These are phyloP conservation scores for Suillus hirtellus DNA, from an alignment of 768 basidiomycete species.

Conservation along the genomic window DNA sequence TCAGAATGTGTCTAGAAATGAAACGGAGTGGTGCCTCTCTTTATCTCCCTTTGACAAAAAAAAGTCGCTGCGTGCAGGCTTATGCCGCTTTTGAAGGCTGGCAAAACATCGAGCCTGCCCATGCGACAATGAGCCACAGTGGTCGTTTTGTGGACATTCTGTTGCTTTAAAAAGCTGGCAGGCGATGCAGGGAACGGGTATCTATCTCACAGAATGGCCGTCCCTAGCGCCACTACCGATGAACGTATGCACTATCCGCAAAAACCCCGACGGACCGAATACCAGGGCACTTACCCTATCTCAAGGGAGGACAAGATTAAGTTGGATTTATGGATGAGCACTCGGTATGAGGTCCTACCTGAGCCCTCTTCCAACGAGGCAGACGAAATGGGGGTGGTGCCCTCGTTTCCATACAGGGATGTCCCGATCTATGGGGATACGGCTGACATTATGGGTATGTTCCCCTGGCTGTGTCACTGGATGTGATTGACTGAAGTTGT, in stretches of 20 bases:
- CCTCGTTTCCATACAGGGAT: constrained; percentile 31
- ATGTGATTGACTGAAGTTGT: not conserved
- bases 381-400: constrained; percentile 34
- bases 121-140: constrained; percentile 2
- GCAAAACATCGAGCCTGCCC: not conserved
- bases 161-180: not conserved
- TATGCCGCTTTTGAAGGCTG: not conserved
- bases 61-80: too few relatives aligned
- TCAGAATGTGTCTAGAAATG: not conserved
- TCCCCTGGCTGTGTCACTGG: not conserved
- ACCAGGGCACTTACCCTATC: constrained; percentile 3
- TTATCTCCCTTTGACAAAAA: not conserved
- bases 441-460: constrained; percentile 45
- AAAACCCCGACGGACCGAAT: not conserved
- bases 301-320: constrained; percentile 3
- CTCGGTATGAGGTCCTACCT: not conserved
- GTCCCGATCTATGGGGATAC: constrained; percentile 38
- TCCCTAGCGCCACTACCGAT: not conserved
- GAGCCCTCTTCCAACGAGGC: constrained; percentile 18
- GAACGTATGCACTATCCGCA: not conserved
- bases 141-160: not conserved
- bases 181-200: not conserved
- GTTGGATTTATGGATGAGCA: constrained; percentile 3
- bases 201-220: not conserved
- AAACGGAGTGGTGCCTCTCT: not conserved